Evolutionary conservation across 768 basidiomycete genomes (phyloP), one percentile per base, ranked within the genome.

Genomic region (Collybia mongolica): DNA sequence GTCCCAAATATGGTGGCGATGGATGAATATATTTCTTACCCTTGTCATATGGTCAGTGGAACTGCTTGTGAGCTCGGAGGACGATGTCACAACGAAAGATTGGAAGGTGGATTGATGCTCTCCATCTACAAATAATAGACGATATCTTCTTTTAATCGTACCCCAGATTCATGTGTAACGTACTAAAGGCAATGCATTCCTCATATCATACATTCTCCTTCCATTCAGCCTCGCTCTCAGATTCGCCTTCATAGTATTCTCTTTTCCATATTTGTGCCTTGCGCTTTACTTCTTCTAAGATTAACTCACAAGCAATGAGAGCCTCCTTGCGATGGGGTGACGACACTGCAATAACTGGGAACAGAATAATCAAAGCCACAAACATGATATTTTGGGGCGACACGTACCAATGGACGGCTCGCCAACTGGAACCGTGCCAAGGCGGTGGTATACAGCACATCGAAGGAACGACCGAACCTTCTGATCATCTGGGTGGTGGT

Each of bases 1-100:
- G 17, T 90, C 89, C n/a, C 91, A 93, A 62, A 82, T 92, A 43
- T 93, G 91, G 91, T 93, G 91, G 88, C 80, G 91, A 54, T 93
- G 91, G 90, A 85, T 86, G 74, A 90, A 90, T 61, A 85, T 93
- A 28, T 90, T 92, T 71, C 87, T 93, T 67, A 92, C 89, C 3
- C 75, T 93, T 23, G 73, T 84, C 20, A 78, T 92, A 37, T 93
- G 92, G 91, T 82, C 86, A 9, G 72, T 93, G 19, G 91, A 93
- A 66, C 75, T 93, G 41, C 65, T 88, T 24, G 88, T 93, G 48
- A 83, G 84, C 69, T 79, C 79, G n/a, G 88, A 84, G 42, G 86
- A 88, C 44, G 88, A 89, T 57, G 70, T 65, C 24, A 66, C 68
- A 19, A 75, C 80, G 51, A 83, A 85, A 59, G 78, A 84, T 61